A percentile compares a stretch with the other conserved stretches of the same genome.
phyloP scores from a whole-genome alignment of 2,329 filamentous ascomycete genomes.

The Pseudocercospora ulei region DNA sequence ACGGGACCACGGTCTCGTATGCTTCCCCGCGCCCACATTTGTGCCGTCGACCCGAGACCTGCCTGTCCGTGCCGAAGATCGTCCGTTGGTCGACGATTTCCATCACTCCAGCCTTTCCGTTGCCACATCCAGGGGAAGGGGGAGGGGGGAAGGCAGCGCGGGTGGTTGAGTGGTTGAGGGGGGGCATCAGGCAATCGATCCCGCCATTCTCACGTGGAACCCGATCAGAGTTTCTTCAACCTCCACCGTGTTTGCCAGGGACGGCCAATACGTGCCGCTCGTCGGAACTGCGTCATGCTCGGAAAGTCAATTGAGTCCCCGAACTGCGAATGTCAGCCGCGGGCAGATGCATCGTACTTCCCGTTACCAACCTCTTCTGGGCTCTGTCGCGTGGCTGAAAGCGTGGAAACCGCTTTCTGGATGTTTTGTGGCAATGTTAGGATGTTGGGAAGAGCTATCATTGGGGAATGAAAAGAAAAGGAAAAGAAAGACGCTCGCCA shows the following conservation, averaged over 20 bases:
- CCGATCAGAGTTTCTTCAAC: conserved; percentile 40
- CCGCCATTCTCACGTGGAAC: too few species aligned
- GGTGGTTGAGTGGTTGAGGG: too few species aligned
- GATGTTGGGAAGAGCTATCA: conserved; percentile 50
- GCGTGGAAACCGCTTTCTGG: conserved; percentile 60
- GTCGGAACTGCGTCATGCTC: conserved; percentile 22
- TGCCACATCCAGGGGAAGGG: too few species aligned
- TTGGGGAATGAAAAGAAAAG: conserved; percentile 54
- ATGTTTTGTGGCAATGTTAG: conserved; percentile 57
- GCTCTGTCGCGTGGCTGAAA: conserved; percentile 68
- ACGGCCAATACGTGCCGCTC: conserved; percentile 48
- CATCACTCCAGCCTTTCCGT: too few species aligned
- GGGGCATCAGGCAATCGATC: too few species aligned
- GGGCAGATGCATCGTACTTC: neutral
- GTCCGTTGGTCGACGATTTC: too few species aligned
- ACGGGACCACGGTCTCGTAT: too few species aligned
- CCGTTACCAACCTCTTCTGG: conserved; percentile 49
- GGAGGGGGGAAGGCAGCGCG: too few species aligned
- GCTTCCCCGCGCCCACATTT: too few species aligned
- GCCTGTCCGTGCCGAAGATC: too few species aligned
- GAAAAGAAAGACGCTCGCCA: conserved; percentile 60
- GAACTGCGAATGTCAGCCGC: conserved; percentile 40
- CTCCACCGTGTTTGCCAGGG: conserved; percentile 46
- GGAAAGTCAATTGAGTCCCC: conserved; percentile 60
- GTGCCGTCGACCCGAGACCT: too few species aligned